phyloP scores from a whole-genome alignment of 768 basidiomycete genomes.

The Psilocybe tampanensis region DNA sequence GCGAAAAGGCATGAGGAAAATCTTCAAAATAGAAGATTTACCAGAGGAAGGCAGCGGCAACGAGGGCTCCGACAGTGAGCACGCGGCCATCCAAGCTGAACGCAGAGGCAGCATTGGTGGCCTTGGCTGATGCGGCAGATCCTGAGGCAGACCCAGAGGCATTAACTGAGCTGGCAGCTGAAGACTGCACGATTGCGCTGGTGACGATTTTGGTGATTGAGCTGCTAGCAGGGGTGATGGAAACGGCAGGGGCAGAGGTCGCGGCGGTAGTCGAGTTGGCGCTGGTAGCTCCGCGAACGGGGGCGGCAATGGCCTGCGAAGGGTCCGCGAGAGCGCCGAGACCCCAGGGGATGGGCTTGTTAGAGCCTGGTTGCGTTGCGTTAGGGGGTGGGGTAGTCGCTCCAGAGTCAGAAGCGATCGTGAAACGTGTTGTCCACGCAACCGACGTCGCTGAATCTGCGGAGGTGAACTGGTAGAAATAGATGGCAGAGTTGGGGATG shows the following conservation, averaged over 20 bases:
- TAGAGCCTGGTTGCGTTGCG: constrained; percentile 51
- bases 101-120: constrained; percentile 8
- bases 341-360: constrained; percentile 68
- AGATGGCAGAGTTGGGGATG: constrained; percentile 62
- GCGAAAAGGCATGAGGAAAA: background rate
- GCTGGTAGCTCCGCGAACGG: constrained; percentile 20
- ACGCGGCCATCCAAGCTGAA: constrained; percentile 3
- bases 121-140: constrained; percentile 4
- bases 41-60: constrained; percentile 10
- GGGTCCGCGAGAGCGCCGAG: constrained; percentile 56
- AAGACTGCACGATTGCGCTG: background rate
- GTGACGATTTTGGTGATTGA: background rate
- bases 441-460: constrained; percentile 37
- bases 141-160: constrained; percentile 1
- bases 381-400: constrained; percentile 50
- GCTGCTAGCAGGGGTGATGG: constrained; percentile 8
- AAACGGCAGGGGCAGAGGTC: constrained; percentile 5
- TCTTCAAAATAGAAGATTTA: constrained; percentile 4
- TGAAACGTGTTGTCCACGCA: constrained; percentile 78
- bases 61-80: constrained; percentile 9
- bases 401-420: constrained; percentile 59
- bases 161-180: background rate
- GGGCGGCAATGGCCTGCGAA: constrained; percentile 39
- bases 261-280: constrained; percentile 5
- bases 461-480: constrained; percentile 79